These are phyloP conservation scores for Mucor irregularis DNA, from an alignment of 371 early-diverging fungal genomes.

Conservation along the genomic window DNA sequence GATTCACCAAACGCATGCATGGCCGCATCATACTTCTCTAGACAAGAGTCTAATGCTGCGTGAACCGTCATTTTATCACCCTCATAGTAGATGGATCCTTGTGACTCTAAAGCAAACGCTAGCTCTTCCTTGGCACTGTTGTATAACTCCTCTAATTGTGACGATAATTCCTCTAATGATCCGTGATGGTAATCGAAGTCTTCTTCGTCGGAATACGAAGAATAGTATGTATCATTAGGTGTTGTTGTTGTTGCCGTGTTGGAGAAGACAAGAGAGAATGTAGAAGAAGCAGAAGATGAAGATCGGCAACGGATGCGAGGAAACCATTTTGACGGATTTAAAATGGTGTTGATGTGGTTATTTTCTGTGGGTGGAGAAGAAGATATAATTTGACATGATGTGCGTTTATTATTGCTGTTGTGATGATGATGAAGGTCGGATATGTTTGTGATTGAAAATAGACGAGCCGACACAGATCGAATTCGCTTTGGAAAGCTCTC, in stretches of 20 bases:
- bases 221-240: neutral
- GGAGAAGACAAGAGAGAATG: conserved; percentile 18
- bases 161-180: conserved; percentile 9
- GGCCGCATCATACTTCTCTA: conserved; percentile 9
- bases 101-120: conserved; percentile 28
- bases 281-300: conserved; percentile 21
- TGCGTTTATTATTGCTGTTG: conserved; percentile 1
- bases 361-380: neutral
- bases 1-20: conserved; percentile 17
- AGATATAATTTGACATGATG: conserved; percentile 3
- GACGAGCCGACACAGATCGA: conserved; percentile 18
- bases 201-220: neutral
- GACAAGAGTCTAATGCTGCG: conserved; percentile 19
- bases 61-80: conserved; percentile 19
- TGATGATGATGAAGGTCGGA: neutral
- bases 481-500: conserved; percentile 21
- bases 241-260: conserved; percentile 2
- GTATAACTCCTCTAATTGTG: conserved; percentile 18
- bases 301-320: conserved; percentile 18
- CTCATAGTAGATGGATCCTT: conserved; percentile 31
- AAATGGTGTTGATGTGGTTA: too few relatives aligned
- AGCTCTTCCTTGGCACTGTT: conserved; percentile 26
- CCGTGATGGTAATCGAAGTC: neutral
- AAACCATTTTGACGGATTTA: conserved; percentile 21
- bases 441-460: conserved; percentile 21